A percentile compares a stretch with the other conserved stretches of the same genome.
Conservation (phyloP, 768 basidiomycete species). For the Trametes sanguinea region DNA sequence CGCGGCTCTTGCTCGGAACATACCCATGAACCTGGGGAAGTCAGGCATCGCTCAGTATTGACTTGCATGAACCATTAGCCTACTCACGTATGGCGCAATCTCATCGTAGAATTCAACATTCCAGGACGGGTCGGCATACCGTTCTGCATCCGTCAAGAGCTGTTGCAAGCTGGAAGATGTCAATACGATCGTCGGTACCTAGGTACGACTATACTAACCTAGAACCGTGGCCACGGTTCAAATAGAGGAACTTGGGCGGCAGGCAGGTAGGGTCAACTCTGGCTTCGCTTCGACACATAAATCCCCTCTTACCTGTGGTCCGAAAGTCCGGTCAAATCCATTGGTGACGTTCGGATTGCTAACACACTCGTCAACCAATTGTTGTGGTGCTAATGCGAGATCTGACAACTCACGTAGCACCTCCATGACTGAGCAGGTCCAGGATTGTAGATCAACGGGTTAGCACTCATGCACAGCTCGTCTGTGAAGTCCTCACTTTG, state of each 20-base stretch:
- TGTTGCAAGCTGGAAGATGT: conserved; percentile 10
- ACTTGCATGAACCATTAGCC: not conserved
- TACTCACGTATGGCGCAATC: conserved; percentile 28
- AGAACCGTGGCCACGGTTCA: conserved; percentile 14
- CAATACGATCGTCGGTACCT: not conserved
- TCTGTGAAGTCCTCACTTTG: conserved; percentile 3
- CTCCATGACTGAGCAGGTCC: conserved; percentile 2
- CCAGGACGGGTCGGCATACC: conserved; percentile 30
- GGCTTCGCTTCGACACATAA: no score
- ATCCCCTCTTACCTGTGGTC: conserved; percentile 25
- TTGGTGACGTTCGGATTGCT: conserved; percentile 31
- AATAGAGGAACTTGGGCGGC: conserved; percentile 15
- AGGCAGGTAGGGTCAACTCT: not conserved
- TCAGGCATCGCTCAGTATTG: not conserved
- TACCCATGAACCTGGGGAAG: conserved; percentile 25
- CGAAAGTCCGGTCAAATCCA: conserved; percentile 35
- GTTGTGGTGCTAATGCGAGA: not conserved
- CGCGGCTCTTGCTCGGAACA: conserved; percentile 24
- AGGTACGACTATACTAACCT: not conserved
- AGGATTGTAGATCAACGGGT: no score
- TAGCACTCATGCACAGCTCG: no score
- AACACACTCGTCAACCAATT: not conserved
- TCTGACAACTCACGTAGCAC: conserved; percentile 12
- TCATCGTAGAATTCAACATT: conserved; percentile 33
- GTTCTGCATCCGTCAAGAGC: conserved; percentile 30